These are phyloP conservation scores for Saccharata proteae DNA, from an alignment of 2,329 filamentous ascomycete species.

Conservation along the genomic window DNA sequence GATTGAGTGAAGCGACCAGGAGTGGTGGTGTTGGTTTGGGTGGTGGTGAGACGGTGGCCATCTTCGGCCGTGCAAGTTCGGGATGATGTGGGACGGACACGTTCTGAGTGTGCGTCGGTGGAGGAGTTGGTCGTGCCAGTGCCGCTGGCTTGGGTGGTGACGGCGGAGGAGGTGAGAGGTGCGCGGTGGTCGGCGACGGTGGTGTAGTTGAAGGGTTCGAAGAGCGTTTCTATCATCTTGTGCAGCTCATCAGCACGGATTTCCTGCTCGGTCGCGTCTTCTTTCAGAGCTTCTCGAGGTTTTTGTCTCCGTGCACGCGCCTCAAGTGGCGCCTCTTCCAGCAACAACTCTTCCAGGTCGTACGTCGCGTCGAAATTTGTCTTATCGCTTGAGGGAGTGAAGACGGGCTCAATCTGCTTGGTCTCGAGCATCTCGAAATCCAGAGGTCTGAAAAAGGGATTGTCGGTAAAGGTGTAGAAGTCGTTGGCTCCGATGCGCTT, in stretches of 20 bases:
- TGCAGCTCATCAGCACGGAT: slow-evolving; percentile 91
- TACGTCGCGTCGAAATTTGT: slow-evolving; percentile 99
- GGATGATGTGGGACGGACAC: slow-evolving; percentile 18
- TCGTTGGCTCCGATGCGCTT: slow-evolving; percentile 71
- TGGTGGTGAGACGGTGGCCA: slow-evolving; percentile 24
- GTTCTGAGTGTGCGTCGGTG: slow-evolving; percentile 16
- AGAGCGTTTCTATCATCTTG: slow-evolving; percentile 85
- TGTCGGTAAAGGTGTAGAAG: slow-evolving; percentile 74
- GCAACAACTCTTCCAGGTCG: slow-evolving; percentile 80
- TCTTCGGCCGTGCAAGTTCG: slow-evolving; percentile 22
- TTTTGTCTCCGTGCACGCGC: slow-evolving; percentile 88
- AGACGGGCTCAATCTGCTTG: slow-evolving; percentile 83
- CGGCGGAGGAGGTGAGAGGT: slow-evolving; percentile 13
- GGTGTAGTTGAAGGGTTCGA: slow-evolving; percentile 93
- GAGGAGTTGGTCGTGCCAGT: slow-evolving; percentile 20
- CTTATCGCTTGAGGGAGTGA: slow-evolving; percentile 89
- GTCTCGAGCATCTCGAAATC: slow-evolving; percentile 75
- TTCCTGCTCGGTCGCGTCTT: slow-evolving; percentile 89
- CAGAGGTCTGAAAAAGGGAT: slow-evolving; percentile 78
- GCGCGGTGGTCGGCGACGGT: slow-evolving; percentile 62
- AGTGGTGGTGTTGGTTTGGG: slow-evolving; percentile 13
- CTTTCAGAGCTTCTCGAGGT: slow-evolving; percentile 78
- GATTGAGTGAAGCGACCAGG: slow-evolving; percentile 8
- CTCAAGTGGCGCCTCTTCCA: slow-evolving; percentile 92
- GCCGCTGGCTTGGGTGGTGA: slow-evolving; percentile 20